Evolutionary conservation across 768 basidiomycete species (phyloP), one percentile per base, ranked within the genome.

Genomic region (Mycena sanguinolenta): DNA sequence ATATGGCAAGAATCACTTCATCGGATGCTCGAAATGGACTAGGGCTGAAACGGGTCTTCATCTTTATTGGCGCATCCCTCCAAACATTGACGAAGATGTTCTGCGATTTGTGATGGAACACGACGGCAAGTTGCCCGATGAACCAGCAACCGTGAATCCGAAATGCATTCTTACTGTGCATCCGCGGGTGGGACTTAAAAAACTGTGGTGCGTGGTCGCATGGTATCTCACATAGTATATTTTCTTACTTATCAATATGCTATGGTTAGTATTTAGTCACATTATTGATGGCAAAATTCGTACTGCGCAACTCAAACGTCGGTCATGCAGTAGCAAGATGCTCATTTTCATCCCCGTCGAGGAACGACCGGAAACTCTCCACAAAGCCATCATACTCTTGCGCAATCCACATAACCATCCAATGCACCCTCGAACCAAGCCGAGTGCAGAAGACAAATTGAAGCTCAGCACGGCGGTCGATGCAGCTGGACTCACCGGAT

Each of bases 391-490:
- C 0, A 39, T 71, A 0, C 5, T 57, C 27, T 21, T 71, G 9
- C 19, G 21, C 0, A 71, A 58, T n/a, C n/a, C 64, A 0, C 65
- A 71, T 28, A 67, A 67, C 23, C 70, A 71, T 34, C 70, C 70
- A 0, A 53, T 30, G 8, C 70, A 71, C 36, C 70, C 70, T 0
- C 9, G 28, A 2, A 23, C 12, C 14, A 71, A 71, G 28, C 70
- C 70, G 8, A 61, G 52, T 13, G 25, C 63, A 3, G 28, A 65
- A 1, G 69, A 70, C 25, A 25, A 46, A 4, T 12, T 27, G 1
- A 58, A 42, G 17, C 64, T 70, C 7, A 19, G 36, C 0, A 52
- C 36, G 10, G 69, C 69, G 14, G 59, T 70, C 1, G 2, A 61
- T 12, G 58, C 64, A 9, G 25, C 32, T 8, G 64, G 64, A 12